These are phyloP conservation scores for Quercus engelmannii DNA, from an alignment of 306 rosid species.

Conservation along the genomic window DNA sequence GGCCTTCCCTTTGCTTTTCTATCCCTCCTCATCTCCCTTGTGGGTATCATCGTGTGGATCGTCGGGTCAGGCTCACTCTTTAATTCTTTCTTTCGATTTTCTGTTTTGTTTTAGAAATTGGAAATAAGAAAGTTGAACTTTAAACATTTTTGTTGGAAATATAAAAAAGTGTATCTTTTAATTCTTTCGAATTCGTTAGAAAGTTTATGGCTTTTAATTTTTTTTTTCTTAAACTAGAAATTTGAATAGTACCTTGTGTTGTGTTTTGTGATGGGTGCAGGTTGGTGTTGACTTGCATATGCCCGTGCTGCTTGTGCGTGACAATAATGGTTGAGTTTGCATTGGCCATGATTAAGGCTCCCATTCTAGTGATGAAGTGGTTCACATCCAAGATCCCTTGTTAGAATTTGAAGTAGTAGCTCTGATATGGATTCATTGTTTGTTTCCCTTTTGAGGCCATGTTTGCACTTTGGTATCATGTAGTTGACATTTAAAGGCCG, in stretches of 20 bases:
- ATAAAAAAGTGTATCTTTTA: background rate
- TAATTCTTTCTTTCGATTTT: background rate
- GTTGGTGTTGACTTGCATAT: slow-evolving; percentile 62
- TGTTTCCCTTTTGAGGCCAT: slow-evolving; percentile 1
- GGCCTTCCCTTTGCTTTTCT: slow-evolving; percentile 81
- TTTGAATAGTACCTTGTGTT: background rate
- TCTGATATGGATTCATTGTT: background rate
- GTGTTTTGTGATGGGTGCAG: slow-evolving; percentile 30
- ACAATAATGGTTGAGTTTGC: slow-evolving; percentile 78
- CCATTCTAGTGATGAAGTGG: slow-evolving; percentile 73
- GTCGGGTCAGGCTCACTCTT: slow-evolving; percentile 47
- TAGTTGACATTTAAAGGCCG: too few species aligned
- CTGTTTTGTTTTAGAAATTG: too few species aligned
- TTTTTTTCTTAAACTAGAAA: background rate
- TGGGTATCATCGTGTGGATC: slow-evolving; percentile 64
- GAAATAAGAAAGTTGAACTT: too few species aligned
- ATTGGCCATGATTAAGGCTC: slow-evolving; percentile 63
- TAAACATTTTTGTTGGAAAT: too few species aligned
- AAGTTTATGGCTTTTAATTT: background rate
- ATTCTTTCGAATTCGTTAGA: too few species aligned
- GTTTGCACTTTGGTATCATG: background rate
- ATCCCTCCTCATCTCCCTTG: slow-evolving; percentile 52
- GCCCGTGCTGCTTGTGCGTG: slow-evolving; percentile 88
- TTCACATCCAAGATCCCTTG: slow-evolving; percentile 85
- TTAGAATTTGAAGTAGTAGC: slow-evolving; percentile 20